Evolutionary conservation across 169 alveolate genomes (phyloP).

Genomic region (Fabrea salina): DNA sequence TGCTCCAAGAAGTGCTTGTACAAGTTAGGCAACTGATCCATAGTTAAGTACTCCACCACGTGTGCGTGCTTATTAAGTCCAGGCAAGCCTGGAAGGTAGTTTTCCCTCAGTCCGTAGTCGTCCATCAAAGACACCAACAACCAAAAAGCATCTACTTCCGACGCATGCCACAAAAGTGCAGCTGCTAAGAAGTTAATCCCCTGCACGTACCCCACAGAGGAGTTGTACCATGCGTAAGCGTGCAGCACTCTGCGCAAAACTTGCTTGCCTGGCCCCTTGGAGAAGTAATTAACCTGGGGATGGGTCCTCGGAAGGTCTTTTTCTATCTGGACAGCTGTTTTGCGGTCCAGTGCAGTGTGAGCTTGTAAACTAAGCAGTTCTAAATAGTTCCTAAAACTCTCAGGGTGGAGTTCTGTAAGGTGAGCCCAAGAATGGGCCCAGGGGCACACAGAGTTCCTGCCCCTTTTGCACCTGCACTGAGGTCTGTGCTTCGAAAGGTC

Average conservation of each 20-base stretch:
- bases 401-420: too few relatives aligned
- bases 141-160: constrained; percentile 49
- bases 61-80: constrained; percentile 31
- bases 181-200: constrained; percentile 44
- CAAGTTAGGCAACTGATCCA: constrained; percentile 2
- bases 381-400: too few relatives aligned
- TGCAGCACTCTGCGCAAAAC: constrained; percentile 44
- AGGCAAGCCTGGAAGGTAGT: constrained; percentile 32
- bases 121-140: constrained; percentile 36
- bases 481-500: too few relatives aligned
- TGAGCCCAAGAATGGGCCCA: too few relatives aligned
- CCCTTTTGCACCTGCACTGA: too few relatives aligned
- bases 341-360: too few relatives aligned
- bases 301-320: constrained; percentile 55
- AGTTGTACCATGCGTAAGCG: constrained; percentile 33
- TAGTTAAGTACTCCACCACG: background rate
- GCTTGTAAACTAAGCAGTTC: too few relatives aligned
- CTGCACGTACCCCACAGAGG: constrained; percentile 38
- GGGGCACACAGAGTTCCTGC: too few relatives aligned
- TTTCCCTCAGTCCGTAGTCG: constrained; percentile 29
- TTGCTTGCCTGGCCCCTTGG: constrained; percentile 44
- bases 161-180: constrained; percentile 35
- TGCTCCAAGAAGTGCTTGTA: constrained; percentile 27
- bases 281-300: constrained; percentile 36
- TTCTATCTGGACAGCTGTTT: too few relatives aligned